Percentiles rank a stretch among this genome's conserved stretches.
Conservation (phyloP, 192 early-diverging fungal genomes). For the Lunasporangiospora selenospora region DNA sequence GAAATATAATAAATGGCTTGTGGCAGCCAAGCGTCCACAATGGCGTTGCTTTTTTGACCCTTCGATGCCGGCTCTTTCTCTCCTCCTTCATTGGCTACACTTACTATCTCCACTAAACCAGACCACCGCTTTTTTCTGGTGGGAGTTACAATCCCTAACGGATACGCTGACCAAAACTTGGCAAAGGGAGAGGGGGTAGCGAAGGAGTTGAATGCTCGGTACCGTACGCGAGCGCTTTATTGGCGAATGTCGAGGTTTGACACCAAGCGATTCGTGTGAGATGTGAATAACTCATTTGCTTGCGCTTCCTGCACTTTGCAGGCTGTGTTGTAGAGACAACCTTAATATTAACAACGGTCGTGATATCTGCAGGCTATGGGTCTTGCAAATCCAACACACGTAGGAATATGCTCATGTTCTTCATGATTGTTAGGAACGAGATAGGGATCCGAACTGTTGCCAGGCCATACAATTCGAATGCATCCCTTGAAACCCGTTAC, state of each 20-base stretch:
- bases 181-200: too few relatives aligned
- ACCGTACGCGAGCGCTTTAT: neutral
- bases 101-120: too few relatives aligned
- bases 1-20: too few relatives aligned
- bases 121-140: too few relatives aligned
- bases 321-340: neutral
- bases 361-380: neutral
- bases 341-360: neutral
- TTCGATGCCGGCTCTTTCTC: too few relatives aligned
- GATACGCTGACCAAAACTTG: too few relatives aligned
- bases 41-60: too few relatives aligned
- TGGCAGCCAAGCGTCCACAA: too few relatives aligned
- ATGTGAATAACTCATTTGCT: neutral
- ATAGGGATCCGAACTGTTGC: neutral
- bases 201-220: neutral
- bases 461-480: slow-evolving; percentile 6
- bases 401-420: neutral
- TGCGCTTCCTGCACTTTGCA: neutral
- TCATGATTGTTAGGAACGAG: neutral
- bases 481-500: slow-evolving; percentile 1
- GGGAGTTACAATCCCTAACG: too few relatives aligned
- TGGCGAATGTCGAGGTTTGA: neutral
- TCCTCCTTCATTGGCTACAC: too few relatives aligned
- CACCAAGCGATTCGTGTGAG: too few relatives aligned
- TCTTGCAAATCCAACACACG: slow-evolving; percentile 5